These are phyloP conservation scores for Dactylis glomerata DNA, from an alignment of 176 grass and related monocot genomes.

Conservation along the genomic window DNA sequence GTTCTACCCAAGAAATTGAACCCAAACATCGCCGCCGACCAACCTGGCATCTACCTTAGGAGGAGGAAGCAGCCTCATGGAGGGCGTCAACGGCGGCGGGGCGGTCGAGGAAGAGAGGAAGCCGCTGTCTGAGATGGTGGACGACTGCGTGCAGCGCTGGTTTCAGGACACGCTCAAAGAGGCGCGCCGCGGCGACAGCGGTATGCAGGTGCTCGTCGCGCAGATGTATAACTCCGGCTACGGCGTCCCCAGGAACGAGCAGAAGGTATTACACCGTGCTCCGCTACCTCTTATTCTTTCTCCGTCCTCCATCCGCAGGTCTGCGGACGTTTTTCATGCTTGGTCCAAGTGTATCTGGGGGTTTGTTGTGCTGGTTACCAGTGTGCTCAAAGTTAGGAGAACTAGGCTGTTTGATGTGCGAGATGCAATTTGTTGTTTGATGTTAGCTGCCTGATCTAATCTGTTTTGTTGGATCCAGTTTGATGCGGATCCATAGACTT, in stretches of 20 bases:
- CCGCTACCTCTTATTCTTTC: background rate
- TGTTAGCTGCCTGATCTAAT: background rate
- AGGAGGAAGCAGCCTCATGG: conserved; percentile 10
- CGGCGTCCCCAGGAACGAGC: conserved; percentile 57
- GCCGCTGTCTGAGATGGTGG: conserved; percentile 67
- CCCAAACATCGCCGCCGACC: background rate
- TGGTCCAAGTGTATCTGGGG: background rate
- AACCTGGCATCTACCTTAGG: background rate
- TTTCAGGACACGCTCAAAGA: conserved; percentile 83
- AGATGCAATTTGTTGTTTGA: background rate
- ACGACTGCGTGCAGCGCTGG: conserved; percentile 81
- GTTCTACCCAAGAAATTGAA: background rate
- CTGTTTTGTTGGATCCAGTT: background rate
- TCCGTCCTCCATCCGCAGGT: background rate
- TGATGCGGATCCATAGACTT: background rate
- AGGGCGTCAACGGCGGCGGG: conserved; percentile 19
- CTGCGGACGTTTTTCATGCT: background rate
- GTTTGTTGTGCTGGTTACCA: background rate
- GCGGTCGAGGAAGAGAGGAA: conserved; percentile 21
- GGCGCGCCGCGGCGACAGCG: conserved; percentile 51
- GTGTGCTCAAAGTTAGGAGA: background rate
- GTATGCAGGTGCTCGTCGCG: conserved; percentile 78
- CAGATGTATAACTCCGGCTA: conserved; percentile 90
- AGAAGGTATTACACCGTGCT: conserved; percentile 41
- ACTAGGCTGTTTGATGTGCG: background rate